phyloP scores from a whole-genome alignment of 1,284 basidiomycete species.

The Apiotrichum brassicae region DNA sequence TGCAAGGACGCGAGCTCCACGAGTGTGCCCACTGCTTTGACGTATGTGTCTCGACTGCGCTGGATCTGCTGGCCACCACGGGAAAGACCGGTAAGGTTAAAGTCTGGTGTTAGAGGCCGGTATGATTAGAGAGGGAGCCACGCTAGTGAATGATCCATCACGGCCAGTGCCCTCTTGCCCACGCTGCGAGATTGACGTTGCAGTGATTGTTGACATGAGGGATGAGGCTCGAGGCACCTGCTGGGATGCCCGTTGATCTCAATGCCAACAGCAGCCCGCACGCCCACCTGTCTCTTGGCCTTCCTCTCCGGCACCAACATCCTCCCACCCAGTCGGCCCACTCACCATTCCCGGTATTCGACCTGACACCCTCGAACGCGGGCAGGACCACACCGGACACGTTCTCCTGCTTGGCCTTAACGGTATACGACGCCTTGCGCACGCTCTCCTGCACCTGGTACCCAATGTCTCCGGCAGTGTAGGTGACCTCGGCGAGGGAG shows the following conservation, averaged over 20 bases:
- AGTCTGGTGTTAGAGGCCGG: constrained; percentile 56
- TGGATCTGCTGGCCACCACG: constrained; percentile 95
- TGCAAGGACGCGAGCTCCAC: constrained; percentile 91
- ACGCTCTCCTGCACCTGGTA: constrained; percentile 76
- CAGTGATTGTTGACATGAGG: no score
- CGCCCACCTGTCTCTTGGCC: not conserved
- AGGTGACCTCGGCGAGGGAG: constrained; percentile 96
- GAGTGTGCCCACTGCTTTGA: constrained; percentile 92
- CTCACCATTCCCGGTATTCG: constrained; percentile 68
- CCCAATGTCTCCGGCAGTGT: constrained; percentile 93
- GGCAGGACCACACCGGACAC: constrained; percentile 97
- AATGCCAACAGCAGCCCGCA: no score
- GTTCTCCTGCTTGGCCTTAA: constrained; percentile 95
- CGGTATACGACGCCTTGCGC: constrained; percentile 74
- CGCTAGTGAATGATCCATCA: no score
- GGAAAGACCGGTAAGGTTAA: constrained; percentile 95
- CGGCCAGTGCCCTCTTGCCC: no score
- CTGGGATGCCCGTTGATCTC: no score
- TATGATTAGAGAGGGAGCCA: no score
- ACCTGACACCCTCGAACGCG: constrained; percentile 81
- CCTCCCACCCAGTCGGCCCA: constrained; percentile 6
- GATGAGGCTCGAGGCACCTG: no score
- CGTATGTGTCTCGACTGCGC: constrained; percentile 88
- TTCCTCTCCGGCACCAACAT: not conserved
- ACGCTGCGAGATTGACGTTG: no score